Evolutionary conservation across 2,329 filamentous ascomycete genomes (phyloP), one percentile per base, ranked within the genome.

Genomic region (Corinectria fuckeliana): DNA sequence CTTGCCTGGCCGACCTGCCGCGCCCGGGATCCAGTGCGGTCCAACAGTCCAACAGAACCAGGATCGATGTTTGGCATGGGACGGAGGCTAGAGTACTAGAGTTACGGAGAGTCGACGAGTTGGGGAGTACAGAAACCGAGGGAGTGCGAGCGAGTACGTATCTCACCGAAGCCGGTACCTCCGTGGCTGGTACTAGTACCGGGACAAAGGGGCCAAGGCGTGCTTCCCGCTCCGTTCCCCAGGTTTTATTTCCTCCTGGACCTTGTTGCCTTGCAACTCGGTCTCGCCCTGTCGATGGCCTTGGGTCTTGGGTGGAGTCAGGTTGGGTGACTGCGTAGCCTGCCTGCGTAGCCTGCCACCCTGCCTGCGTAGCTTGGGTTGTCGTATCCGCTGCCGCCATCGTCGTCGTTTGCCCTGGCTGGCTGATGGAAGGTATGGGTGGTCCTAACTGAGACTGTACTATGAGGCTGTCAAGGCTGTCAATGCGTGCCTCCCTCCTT

Each of bases 171-270:
- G 52, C 51, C 47, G 54, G 63, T 67, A 68, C 63, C 61, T 69
- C 58, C 65, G 62, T 68, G 23, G 38, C 42, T 65, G 60, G 63
- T 65, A 69, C 42, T 65, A 58, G 63, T 65, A 69, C 62, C 60
- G 56, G 51, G 56, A 64, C 60, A 59, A 63, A 65, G 50, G 50
- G 39, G 41, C 45, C 50, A 50, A 49, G 67, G 62, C 38, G 61
- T 63, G 60, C 61, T 55, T 70, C 66, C 68, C 64, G 66, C 56
- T 61, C 61, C 64, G 60, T 70, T 69, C 68, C 68, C 68, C 69
- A 67, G 65, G 60, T 70, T 70, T 68, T 65, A n/a, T 58, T 58
- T 45, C 36, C 52, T 61, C 61, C 56, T 47, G 53, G 34, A 42
- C 44, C 44, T 34, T 32, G 50, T 49, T 18, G 48, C 45, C 34